A percentile compares a stretch with the other conserved stretches of the same genome.
phyloP scores from a whole-genome alignment of 2,329 filamentous ascomycete species.

The Rhynchosporium graminicola region DNA sequence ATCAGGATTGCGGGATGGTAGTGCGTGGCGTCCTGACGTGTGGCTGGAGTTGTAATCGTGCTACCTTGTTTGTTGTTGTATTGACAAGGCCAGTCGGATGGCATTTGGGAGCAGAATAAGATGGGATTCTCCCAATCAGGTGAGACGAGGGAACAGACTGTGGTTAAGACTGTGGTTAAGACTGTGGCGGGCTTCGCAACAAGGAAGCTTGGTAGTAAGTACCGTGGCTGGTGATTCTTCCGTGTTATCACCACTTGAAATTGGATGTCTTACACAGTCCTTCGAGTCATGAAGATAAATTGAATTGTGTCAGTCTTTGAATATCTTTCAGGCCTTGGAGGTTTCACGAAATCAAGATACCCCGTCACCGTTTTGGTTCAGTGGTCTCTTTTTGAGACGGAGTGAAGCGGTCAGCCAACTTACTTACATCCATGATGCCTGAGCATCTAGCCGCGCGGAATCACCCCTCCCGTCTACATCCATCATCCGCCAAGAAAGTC shows the following conservation, averaged over 20 bases:
- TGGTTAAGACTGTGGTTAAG: background rate
- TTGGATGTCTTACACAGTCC: background rate
- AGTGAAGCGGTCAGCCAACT: background rate
- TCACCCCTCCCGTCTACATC: background rate
- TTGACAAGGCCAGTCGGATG: background rate
- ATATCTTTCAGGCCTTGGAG: background rate
- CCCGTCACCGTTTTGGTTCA: no score
- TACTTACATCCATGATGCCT: background rate
- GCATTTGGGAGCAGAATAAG: background rate
- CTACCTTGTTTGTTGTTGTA: no score
- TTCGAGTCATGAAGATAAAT: background rate
- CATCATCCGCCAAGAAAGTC: slow-evolving; percentile 1
- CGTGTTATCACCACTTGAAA: background rate
- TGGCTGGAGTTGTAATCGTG: slow-evolving; percentile 16
- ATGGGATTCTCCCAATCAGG: background rate
- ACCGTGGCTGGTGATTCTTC: background rate
- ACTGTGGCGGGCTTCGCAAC: background rate
- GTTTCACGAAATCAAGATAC: background rate
- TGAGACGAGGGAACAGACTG: background rate
- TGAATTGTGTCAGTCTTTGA: background rate
- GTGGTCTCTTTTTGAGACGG: background rate
- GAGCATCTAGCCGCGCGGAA: background rate
- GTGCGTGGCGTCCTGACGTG: slow-evolving; percentile 11
- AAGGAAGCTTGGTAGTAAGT: background rate
- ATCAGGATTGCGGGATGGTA: slow-evolving; percentile 10